These are phyloP conservation scores for Tolypocladium ovalisporum DNA, from an alignment of 2,329 filamentous ascomycete genomes.

Conservation along the genomic window DNA sequence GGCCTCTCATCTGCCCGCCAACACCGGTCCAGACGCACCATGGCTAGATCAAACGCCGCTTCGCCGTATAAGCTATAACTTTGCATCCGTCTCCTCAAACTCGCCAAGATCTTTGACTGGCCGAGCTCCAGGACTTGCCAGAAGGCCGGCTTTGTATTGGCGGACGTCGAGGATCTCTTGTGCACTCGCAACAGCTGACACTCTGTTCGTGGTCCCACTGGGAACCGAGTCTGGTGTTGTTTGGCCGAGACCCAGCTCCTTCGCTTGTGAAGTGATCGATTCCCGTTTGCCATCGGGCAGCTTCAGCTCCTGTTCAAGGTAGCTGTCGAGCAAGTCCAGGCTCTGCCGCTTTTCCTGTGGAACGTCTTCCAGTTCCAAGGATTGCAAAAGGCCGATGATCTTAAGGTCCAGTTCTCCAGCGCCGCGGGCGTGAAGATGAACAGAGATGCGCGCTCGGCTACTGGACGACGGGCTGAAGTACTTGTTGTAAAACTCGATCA, in stretches of 20 bases:
- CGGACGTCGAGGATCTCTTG: constrained; percentile 66
- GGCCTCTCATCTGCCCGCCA: not conserved
- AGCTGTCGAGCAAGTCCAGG: constrained; percentile 35
- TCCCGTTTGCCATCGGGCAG: constrained; percentile 38
- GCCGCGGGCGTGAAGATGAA: constrained; percentile 72
- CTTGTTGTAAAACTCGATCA: constrained; percentile 66
- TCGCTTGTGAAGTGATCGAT: constrained; percentile 33
- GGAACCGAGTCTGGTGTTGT: constrained; percentile 19
- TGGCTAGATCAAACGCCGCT: not conserved
- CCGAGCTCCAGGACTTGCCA: constrained; percentile 60
- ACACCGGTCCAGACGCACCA: not conserved
- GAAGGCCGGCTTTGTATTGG: constrained; percentile 66
- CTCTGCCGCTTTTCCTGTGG: constrained; percentile 35
- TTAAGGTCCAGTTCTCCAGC: constrained; percentile 33
- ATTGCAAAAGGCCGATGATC: constrained; percentile 27
- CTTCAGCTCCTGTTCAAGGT: constrained; percentile 36
- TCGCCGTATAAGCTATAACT: constrained; percentile 42
- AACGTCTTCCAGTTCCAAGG: constrained; percentile 22
- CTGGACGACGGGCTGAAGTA: constrained; percentile 67
- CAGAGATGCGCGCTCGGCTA: constrained; percentile 67
- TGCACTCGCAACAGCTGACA: constrained; percentile 25
- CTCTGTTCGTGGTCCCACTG: constrained; percentile 28
- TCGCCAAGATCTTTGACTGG: constrained; percentile 67
- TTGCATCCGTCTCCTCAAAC: constrained; percentile 77
- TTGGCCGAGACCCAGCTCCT: constrained; percentile 29